Evolutionary conservation across 1,284 basidiomycete species (phyloP).

Genomic region (Pseudozyma flocculosa): DNA sequence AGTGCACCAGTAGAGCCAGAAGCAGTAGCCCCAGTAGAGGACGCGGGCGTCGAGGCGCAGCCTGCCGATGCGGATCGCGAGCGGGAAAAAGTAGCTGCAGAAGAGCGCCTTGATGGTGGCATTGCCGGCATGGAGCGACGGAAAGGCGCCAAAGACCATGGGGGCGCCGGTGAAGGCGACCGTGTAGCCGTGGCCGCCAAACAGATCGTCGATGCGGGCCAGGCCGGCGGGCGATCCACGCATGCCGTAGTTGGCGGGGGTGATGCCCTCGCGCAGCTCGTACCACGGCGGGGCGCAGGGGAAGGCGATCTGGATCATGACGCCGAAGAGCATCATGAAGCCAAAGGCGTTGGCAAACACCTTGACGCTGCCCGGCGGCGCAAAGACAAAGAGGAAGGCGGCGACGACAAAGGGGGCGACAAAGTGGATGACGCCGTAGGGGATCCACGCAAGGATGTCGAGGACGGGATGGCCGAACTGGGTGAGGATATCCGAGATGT

Average conservation of each 20-base stretch:
- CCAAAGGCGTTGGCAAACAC: constrained; percentile 88
- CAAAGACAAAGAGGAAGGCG: constrained; percentile 76
- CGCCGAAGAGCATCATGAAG: constrained; percentile 87
- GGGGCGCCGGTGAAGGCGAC: constrained; percentile 84
- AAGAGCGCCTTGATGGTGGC: constrained; percentile 92
- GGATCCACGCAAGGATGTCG: constrained; percentile 91
- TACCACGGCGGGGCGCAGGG: constrained; percentile 95
- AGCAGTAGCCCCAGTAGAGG: constrained; percentile 80
- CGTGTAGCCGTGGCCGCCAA: constrained; percentile 77
- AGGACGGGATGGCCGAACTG: constrained; percentile 86
- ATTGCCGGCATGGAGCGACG: constrained; percentile 84
- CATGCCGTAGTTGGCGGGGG: constrained; percentile 88
- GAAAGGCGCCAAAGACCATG: constrained; percentile 94
- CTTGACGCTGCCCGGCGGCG: constrained; percentile 75
- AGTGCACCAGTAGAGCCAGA: constrained; percentile 93
- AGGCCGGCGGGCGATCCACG: constrained; percentile 86
- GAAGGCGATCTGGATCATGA: constrained; percentile 82
- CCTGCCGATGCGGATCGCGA: constrained; percentile 34
- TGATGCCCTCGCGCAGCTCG: constrained; percentile 93
- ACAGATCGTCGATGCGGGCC: constrained; percentile 84
- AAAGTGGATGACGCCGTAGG: constrained; percentile 92
- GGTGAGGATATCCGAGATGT: constrained; percentile 93
- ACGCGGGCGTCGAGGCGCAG: constrained; percentile 57
- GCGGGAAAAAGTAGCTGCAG: constrained; percentile 90
- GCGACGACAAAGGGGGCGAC: constrained; percentile 66